Base-by-base conservation (phyloP, 2,329 filamentous ascomycete genomes). In the Trichoderma asperellum region DNA sequence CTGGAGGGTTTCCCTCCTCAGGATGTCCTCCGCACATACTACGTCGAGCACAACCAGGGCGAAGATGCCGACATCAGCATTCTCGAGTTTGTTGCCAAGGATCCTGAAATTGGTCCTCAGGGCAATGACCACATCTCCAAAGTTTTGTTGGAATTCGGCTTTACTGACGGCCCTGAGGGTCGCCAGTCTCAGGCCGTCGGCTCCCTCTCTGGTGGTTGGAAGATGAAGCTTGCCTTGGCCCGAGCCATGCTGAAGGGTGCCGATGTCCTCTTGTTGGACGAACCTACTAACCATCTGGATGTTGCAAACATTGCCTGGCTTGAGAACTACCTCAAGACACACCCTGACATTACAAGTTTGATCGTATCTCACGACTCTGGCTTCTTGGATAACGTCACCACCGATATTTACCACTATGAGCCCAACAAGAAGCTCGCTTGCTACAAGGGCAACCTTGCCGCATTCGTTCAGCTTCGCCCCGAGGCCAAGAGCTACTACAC, bases 401-500 rank as follows among this genome's bases (percentile, higher is more conserved):
- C 96, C 7, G 96, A 99, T 79, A 97, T 99, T 77, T 97, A 97
- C 84, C 96, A 99, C 84, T 99, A 99, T 82, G 96, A 99, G 81
- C 88, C 88, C 32, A 89, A 90, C 81, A 99, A 99, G 89, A 99
- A 98, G 85, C 88, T 99, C 35, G 90, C 90, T 27, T 90, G 89
- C 81, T 95, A 93, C 87, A 91, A 90, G 83, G 92, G 92, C 73
- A 95, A 96, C 81, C 84, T 96, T 69, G 88, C 89, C 24, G 89
- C 86, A 40, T 97, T 99, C 77, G 96, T 99, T 79, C 88, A 92
- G 81, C 84, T 93, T 74, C 93, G 93, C 78, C 96, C 96, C 14
- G 96, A 98, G 83, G 96, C 92, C 71, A 97, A 97, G 88, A 94
- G 92, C 79, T 99, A 99, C 86, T 99, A 99, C 84, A 98, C 94